A percentile compares a stretch with the other conserved stretches of the same genome.
These are phyloP conservation scores for Pseudocercospora fuligena DNA, from an alignment of 2,329 filamentous ascomycete genomes.

Conservation along the genomic window DNA sequence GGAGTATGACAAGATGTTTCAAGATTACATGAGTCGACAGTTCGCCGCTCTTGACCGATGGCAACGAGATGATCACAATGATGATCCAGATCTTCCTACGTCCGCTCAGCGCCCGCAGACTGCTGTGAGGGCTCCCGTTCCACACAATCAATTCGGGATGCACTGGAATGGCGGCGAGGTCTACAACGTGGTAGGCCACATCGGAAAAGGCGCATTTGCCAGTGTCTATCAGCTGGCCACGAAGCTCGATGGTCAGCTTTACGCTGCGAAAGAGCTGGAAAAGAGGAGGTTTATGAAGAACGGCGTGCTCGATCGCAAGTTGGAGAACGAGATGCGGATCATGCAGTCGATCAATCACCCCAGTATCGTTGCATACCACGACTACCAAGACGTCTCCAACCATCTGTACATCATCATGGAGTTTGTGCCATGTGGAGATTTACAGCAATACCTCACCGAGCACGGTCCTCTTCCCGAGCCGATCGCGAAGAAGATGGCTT, in stretches of 20 bases:
- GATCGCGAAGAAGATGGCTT: slow-evolving; percentile 72
- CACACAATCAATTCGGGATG: slow-evolving; percentile 64
- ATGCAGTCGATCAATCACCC: slow-evolving; percentile 84
- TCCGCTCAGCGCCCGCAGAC: slow-evolving; percentile 18
- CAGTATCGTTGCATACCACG: slow-evolving; percentile 90
- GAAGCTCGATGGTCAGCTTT: slow-evolving; percentile 80
- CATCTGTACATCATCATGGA: slow-evolving; percentile 98
- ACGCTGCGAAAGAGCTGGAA: slow-evolving; percentile 92
- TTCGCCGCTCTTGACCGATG: slow-evolving; percentile 30
- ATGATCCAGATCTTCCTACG: slow-evolving; percentile 13
- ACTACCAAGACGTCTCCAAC: slow-evolving; percentile 80
- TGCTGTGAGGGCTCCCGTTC: slow-evolving; percentile 33
- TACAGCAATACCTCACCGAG: slow-evolving; percentile 72
- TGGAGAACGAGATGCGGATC: slow-evolving; percentile 96
- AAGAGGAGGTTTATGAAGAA: slow-evolving; percentile 94
- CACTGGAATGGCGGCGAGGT: slow-evolving; percentile 77
- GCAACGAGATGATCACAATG: slow-evolving; percentile 9
- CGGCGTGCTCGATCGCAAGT: slow-evolving; percentile 83
- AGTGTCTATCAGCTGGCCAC: slow-evolving; percentile 89
- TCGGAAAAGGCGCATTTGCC: slow-evolving; percentile 94
- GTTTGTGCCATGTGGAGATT: slow-evolving; percentile 79
- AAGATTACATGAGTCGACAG: slow-evolving; percentile 63
- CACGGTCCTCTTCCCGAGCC: slow-evolving; percentile 68
- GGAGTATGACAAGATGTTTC: slow-evolving; percentile 71
- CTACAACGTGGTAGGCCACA: slow-evolving; percentile 80